Percentiles rank a stretch among this genome's conserved stretches.
These are phyloP conservation scores for Tricholoma saponaceum DNA, from an alignment of 768 basidiomycete species.

Conservation along the genomic window DNA sequence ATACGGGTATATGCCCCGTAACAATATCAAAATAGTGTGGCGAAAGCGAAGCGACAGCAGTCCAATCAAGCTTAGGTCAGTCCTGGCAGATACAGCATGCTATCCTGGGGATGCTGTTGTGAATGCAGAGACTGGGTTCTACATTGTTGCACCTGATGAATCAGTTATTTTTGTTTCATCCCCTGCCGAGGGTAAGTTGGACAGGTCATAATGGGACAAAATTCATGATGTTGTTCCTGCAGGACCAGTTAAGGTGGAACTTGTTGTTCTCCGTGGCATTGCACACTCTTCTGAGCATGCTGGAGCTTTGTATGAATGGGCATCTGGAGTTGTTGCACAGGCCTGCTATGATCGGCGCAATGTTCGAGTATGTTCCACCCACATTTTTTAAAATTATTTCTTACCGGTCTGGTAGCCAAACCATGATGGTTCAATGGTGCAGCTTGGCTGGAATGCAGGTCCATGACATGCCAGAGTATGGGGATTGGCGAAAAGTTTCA, in stretches of 20 bases:
- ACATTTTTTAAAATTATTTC: not conserved
- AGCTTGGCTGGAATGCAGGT: not conserved
- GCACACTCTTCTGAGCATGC: not conserved
- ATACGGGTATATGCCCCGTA: too few species aligned
- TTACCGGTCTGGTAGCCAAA: not conserved
- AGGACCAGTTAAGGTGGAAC: not conserved
- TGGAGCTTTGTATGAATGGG: not conserved
- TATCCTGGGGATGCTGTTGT: not conserved
- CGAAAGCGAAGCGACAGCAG: not conserved
- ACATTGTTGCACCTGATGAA: not conserved
- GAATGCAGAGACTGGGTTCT: not conserved
- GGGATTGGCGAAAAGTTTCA: not conserved
- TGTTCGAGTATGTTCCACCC: not conserved
- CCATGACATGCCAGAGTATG: not conserved
- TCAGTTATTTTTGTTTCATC: not conserved
- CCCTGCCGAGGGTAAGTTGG: too few species aligned
- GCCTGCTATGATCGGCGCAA: not conserved
- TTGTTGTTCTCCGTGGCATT: not conserved
- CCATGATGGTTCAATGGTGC: not conserved
- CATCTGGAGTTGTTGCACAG: not conserved
- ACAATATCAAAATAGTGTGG: not conserved
- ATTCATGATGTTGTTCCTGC: not conserved
- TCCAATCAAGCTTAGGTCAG: not conserved
- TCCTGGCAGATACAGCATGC: not conserved
- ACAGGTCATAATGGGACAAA: not conserved